These are phyloP conservation scores for Cladophialophora carrionii DNA, from an alignment of 2,329 filamentous ascomycete genomes.

Conservation along the genomic window DNA sequence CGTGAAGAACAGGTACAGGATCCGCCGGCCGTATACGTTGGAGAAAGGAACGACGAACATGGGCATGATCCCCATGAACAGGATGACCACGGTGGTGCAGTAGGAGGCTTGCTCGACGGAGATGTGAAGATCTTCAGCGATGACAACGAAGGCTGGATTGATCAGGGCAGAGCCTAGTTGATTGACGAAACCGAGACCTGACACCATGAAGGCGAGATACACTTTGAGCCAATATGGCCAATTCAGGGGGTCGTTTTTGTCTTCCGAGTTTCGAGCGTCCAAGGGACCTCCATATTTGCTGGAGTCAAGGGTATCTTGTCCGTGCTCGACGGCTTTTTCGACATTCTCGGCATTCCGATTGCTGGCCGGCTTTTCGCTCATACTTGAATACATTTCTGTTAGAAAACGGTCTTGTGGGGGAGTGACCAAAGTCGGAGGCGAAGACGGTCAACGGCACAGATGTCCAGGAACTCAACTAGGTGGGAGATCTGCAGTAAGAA, in stretches of 20 bases:
- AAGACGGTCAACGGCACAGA: neutral
- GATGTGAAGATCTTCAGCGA: conserved; percentile 40
- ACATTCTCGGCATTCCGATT: neutral
- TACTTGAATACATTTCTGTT: neutral
- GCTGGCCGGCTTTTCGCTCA: neutral
- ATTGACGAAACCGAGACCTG: neutral
- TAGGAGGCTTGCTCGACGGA: conserved; percentile 42
- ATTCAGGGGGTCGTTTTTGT: conserved; percentile 1
- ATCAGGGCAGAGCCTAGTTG: conserved; percentile 35
- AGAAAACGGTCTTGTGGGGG: neutral
- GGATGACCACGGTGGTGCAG: conserved; percentile 43
- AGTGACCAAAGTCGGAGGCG: neutral
- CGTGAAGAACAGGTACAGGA: conserved; percentile 9
- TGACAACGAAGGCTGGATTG: conserved; percentile 42
- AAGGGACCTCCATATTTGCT: neutral
- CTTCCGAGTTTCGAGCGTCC: neutral
- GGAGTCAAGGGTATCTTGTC: neutral
- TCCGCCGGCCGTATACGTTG: conserved; percentile 15
- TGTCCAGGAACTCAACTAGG: neutral
- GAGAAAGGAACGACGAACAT: conserved; percentile 7
- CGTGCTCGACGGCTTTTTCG: neutral
- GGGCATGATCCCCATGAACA: conserved; percentile 27
- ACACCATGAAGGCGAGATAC: conserved; percentile 2
- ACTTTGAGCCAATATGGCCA: conserved; percentile 9
- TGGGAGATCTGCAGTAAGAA: neutral